A percentile compares a stretch with the other conserved stretches of the same genome.
These are phyloP conservation scores for Lagerstroemia speciosa DNA, from an alignment of 345 rosid genomes.

Conservation along the genomic window DNA sequence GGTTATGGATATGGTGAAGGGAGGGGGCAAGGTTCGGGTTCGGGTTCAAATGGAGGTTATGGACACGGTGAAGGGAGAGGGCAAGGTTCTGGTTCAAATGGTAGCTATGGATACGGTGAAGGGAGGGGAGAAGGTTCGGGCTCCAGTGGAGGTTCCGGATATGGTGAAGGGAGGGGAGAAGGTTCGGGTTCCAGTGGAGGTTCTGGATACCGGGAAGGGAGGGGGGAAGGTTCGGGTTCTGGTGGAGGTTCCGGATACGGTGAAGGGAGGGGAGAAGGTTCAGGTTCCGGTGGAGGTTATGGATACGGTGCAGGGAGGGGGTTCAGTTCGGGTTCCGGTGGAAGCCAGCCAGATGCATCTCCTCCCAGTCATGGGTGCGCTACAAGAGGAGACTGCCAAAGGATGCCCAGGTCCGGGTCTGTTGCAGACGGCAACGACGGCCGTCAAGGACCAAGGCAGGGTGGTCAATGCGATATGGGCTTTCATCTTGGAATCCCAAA, in stretches of 20 bases:
- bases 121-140: constrained; percentile 8
- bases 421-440: too few species aligned
- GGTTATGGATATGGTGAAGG: not conserved
- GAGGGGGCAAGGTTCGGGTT: constrained; percentile 4
- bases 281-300: not conserved
- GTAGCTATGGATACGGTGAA: constrained; percentile 18
- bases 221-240: constrained; percentile 16
- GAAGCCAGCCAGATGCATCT: not conserved
- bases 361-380: not conserved
- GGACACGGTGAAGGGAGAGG: constrained; percentile 15
- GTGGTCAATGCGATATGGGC: too few species aligned
- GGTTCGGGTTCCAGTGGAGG: constrained; percentile 12
- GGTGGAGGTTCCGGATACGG: constrained; percentile 21
- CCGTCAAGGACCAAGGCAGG: too few species aligned
- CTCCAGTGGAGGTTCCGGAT: constrained; percentile 1
- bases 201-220: constrained; percentile 8
- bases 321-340: not conserved
- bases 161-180: not conserved
- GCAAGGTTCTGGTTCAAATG: constrained; percentile 10
- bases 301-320: not conserved
- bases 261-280: constrained; percentile 9
- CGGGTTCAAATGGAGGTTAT: constrained; percentile 8
- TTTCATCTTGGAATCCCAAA: not conserved
- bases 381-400: too few species aligned
- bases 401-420: too few species aligned